phyloP scores from a whole-genome alignment of 2,329 filamentous ascomycete genomes.

The Monosporascus sp. region DNA sequence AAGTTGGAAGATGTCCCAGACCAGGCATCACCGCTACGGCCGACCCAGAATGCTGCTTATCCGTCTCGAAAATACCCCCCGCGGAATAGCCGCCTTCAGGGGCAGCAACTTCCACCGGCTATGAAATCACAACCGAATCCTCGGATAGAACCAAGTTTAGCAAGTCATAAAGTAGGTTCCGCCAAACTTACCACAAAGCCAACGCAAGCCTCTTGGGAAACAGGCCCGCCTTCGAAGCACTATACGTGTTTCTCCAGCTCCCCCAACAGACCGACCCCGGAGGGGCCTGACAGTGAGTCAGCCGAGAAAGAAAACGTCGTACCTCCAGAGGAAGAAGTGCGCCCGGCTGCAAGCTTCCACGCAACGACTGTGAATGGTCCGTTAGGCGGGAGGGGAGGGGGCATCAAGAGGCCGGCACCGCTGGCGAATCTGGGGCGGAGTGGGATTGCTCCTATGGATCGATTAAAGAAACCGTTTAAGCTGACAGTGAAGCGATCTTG shows the following conservation, averaged over 20 bases:
- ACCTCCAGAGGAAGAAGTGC: conserved; percentile 26
- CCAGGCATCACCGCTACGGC: not conserved
- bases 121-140: conserved; percentile 6
- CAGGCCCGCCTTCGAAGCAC: conserved; percentile 23
- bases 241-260: conserved; percentile 58
- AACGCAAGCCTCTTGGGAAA: conserved; percentile 12
- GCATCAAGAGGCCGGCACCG: conserved; percentile 36
- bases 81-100: conserved; percentile 11
- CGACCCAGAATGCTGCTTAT: conserved; percentile 1
- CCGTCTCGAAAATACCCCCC: conserved; percentile 19
- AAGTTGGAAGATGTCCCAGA: conserved; percentile 7
- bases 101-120: conserved; percentile 3
- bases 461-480: conserved; percentile 51
- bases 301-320: conserved; percentile 22
- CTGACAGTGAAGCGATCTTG: conserved; percentile 43
- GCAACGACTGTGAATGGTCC: conserved; percentile 41
- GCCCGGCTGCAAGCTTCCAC: conserved; percentile 43
- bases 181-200: conserved; percentile 31
- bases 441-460: conserved; percentile 43
- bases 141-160: conserved; percentile 26
- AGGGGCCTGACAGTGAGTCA: conserved; percentile 9
- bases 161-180: conserved; percentile 35
- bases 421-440: conserved; percentile 30
- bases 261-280: conserved; percentile 26
- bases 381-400: conserved; percentile 25